These are phyloP conservation scores for Blastobotrys chiropterorum DNA, from an alignment of 805 yeast species.

Conservation along the genomic window DNA sequence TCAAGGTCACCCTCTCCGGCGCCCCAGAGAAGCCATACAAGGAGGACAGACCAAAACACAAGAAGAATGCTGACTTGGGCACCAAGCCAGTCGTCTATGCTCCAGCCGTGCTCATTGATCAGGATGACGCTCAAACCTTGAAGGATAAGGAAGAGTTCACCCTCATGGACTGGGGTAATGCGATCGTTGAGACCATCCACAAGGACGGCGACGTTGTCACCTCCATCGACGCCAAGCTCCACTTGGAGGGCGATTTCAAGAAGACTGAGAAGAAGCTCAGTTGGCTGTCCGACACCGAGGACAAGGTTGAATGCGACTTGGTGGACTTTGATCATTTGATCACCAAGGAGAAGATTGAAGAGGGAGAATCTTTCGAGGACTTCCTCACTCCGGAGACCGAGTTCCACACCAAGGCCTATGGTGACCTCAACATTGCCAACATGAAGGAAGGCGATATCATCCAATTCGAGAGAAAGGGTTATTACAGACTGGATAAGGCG, in stretches of 20 bases:
- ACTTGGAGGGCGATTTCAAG: conserved; percentile 94
- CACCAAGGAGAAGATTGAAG: conserved; percentile 91
- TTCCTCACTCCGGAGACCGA: conserved; percentile 83
- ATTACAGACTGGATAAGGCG: conserved; percentile 69
- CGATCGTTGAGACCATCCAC: conserved; percentile 63
- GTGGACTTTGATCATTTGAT: conserved; percentile 92
- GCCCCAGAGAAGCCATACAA: conserved; percentile 49
- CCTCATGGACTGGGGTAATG: conserved; percentile 99
- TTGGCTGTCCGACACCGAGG: conserved; percentile 83
- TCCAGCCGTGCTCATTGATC: conserved; percentile 67
- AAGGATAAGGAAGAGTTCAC: conserved; percentile 88
- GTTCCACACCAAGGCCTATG: conserved; percentile 71
- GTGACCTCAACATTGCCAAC: conserved; percentile 68
- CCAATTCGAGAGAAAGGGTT: conserved; percentile 97
- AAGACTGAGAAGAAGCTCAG: conserved; percentile 92
- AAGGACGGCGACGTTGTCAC: conserved; percentile 51
- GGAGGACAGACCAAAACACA: conserved; percentile 86
- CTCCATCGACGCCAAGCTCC: conserved; percentile 67
- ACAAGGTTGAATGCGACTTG: conserved; percentile 65
- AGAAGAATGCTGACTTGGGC: conserved; percentile 91
- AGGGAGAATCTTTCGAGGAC: conserved; percentile 88
- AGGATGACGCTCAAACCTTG: conserved; percentile 71
- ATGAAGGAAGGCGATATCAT: conserved; percentile 82
- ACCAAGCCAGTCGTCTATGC: conserved; percentile 67
- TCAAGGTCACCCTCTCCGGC: conserved; percentile 53